phyloP scores from a whole-genome alignment of 805 yeast species.

The Blastobotrys parvus region DNA sequence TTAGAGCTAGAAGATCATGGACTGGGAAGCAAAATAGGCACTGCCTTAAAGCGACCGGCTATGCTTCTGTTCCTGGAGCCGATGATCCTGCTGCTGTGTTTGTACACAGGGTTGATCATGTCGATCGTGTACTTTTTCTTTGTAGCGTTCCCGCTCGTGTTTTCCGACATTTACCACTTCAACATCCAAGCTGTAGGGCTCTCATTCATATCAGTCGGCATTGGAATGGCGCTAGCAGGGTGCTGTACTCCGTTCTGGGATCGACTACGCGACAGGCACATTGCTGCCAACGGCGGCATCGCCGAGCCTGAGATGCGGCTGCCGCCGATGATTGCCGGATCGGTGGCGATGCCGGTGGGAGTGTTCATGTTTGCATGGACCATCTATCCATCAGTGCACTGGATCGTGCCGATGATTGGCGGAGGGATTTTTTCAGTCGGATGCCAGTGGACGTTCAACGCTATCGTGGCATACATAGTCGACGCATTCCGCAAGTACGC shows the following conservation, averaged over 20 bases:
- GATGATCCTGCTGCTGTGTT: conserved; percentile 49
- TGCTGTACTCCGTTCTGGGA: conserved; percentile 16
- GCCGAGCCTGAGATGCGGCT: conserved; percentile 42
- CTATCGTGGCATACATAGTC: conserved; percentile 28
- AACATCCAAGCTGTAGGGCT: conserved; percentile 45
- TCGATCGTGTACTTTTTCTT: conserved; percentile 54
- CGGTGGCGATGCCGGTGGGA: conserved; percentile 38
- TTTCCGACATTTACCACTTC: conserved; percentile 40
- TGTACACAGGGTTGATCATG: conserved; percentile 48
- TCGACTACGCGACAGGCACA: conserved; percentile 15
- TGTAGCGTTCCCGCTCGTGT: conserved; percentile 53
- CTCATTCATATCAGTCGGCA: conserved; percentile 52
- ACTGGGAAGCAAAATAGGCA: conserved; percentile 4
- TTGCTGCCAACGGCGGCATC: conserved; percentile 33
- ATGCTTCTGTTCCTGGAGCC: conserved; percentile 41
- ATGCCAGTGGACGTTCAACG: conserved; percentile 31
- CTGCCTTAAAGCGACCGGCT: not conserved
- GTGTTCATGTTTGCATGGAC: conserved; percentile 48
- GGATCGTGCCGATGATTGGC: conserved; percentile 51
- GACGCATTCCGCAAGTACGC: conserved; percentile 43
- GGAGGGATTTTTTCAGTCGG: conserved; percentile 41
- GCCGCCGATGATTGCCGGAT: conserved; percentile 41
- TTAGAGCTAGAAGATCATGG: conserved; percentile 25
- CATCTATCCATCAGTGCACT: conserved; percentile 39
- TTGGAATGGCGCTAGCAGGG: conserved; percentile 61